Conservation (phyloP, 148 eudicot species). For the Talinum fruticosum region DNA sequence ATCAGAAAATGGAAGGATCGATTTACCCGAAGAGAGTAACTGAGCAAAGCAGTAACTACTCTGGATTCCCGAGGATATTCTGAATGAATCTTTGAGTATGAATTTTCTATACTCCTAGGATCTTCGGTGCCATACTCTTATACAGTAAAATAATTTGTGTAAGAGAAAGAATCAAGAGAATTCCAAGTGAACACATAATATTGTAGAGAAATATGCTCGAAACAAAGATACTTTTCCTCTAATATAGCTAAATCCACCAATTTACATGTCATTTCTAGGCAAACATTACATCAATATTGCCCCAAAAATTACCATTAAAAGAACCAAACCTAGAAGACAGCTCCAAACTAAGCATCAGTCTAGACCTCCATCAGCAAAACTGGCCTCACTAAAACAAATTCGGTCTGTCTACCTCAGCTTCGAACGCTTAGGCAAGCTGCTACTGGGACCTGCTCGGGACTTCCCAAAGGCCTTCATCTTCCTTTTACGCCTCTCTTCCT, state of each 20-base stretch:
- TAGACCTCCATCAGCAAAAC: conserved; percentile 16
- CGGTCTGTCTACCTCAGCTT: conserved; percentile 53
- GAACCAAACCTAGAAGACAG: conserved; percentile 10
- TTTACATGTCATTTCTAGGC: conserved; percentile 18
- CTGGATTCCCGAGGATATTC: too few species aligned
- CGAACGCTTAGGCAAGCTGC: conserved; percentile 45
- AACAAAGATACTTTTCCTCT: background rate
- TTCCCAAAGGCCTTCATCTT: conserved; percentile 76
- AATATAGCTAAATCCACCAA: conserved; percentile 26
- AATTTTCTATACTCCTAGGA: too few species aligned
- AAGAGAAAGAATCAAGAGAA: too few species aligned
- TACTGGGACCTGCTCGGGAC: conserved; percentile 58
- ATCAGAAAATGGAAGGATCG: too few species aligned
- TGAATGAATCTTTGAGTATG: too few species aligned
- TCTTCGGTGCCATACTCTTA: too few species aligned
- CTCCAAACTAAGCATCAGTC: conserved; percentile 23
- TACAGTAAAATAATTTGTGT: too few species aligned
- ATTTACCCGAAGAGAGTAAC: too few species aligned
- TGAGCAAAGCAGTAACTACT: too few species aligned
- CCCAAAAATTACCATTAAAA: background rate
- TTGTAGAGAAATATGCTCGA: too few species aligned
- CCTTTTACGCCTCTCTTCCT: conserved; percentile 78
- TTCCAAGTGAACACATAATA: too few species aligned
- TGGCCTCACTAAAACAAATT: conserved; percentile 6
- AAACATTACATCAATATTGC: conserved; percentile 16